These are phyloP conservation scores for Leccinum uliginosum DNA, from an alignment of 768 basidiomycete genomes.

Conservation along the genomic window DNA sequence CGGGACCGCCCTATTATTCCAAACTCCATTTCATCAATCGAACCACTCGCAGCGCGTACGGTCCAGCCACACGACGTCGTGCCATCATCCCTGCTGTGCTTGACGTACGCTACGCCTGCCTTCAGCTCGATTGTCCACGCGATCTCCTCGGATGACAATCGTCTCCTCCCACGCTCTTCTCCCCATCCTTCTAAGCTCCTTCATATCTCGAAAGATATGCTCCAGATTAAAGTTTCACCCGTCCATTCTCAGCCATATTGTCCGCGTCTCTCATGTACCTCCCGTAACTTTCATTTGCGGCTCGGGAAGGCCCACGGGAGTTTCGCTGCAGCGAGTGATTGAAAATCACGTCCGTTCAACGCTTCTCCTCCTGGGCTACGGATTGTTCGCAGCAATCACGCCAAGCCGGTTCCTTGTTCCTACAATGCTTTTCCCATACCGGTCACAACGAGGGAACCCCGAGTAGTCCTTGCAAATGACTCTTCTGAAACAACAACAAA, in stretches of 20 bases:
- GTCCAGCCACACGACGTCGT: not conserved
- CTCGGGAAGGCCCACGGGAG: not conserved
- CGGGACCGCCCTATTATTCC: constrained; percentile 20
- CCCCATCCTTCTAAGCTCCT: not conserved
- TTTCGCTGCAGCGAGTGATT: not conserved
- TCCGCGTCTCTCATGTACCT: constrained; percentile 8
- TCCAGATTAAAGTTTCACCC: constrained; percentile 15
- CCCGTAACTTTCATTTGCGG: constrained; percentile 6
- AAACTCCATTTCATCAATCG: constrained; percentile 3
- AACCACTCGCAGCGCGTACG: not conserved
- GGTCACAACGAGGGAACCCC: not conserved
- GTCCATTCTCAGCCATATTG: constrained; percentile 4
- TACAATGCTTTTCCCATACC: not conserved
- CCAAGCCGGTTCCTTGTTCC: constrained; percentile 3
- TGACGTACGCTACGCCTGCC: constrained; percentile 13
- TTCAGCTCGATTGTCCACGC: not conserved
- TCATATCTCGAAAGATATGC: constrained; percentile 16
- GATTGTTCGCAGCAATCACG: not conserved
- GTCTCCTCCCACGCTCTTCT: constrained; percentile 1
- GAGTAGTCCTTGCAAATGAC: not conserved
- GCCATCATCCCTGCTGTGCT: constrained; percentile 7
- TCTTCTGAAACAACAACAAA: not conserved
- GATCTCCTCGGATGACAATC: constrained; percentile 25
- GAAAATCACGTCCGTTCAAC: not conserved
- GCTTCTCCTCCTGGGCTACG: not conserved